phyloP scores from a whole-genome alignment of 2,329 filamentous ascomycete genomes.

The Phyllosticta ampelicida region DNA sequence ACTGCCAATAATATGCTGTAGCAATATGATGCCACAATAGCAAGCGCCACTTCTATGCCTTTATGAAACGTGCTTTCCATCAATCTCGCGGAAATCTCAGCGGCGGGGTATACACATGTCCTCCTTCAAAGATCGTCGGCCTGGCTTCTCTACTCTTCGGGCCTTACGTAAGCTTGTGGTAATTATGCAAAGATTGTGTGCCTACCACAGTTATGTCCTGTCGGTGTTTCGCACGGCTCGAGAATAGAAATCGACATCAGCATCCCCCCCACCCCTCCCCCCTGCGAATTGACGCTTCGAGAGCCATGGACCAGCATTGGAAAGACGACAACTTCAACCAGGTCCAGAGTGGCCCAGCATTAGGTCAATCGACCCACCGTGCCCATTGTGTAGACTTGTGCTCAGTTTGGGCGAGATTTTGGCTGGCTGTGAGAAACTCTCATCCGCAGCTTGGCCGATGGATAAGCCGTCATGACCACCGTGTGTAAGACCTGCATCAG shows the following conservation, averaged over 20 bases:
- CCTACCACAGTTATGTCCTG: too few species aligned
- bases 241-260: too few species aligned
- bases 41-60: not conserved
- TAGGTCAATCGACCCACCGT: too few species aligned
- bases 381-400: not conserved
- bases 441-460: constrained; percentile 13
- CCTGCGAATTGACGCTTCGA: too few species aligned
- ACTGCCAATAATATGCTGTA: too few species aligned
- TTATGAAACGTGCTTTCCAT: not conserved
- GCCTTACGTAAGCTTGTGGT: not conserved
- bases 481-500: constrained; percentile 32
- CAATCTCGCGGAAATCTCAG: not conserved
- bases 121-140: not conserved
- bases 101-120: not conserved
- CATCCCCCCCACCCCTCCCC: too few species aligned
- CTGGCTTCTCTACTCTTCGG: not conserved
- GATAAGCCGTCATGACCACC: constrained; percentile 38
- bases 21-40: not conserved
- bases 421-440: not conserved
- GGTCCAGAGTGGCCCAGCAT: too few species aligned
- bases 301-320: too few species aligned
- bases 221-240: too few species aligned
- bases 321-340: too few species aligned
- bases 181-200: not conserved
- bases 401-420: not conserved